phyloP scores from a whole-genome alignment of 441 rosid species.

The Viola pubescens region DNA sequence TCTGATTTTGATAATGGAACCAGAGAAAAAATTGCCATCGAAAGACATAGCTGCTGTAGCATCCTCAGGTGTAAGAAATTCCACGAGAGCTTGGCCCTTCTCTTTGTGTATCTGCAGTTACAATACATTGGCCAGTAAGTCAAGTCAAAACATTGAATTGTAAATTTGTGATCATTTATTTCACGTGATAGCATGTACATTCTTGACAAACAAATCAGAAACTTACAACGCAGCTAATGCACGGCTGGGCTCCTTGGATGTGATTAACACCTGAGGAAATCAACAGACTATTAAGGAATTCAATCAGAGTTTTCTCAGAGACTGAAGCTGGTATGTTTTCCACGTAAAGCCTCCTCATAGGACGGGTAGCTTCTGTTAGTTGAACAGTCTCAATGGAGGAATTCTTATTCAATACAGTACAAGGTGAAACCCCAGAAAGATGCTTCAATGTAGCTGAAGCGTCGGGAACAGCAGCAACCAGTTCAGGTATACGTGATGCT shows the following conservation, averaged over 20 bases:
- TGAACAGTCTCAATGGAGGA: conserved; percentile 56
- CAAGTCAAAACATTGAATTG: conserved; percentile 5
- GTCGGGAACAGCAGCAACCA: conserved; percentile 30
- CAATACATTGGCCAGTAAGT: conserved; percentile 10
- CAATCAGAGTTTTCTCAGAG: conserved; percentile 71
- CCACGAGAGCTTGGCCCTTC: conserved; percentile 76
- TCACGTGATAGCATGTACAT: conserved; percentile 9
- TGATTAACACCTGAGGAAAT: conserved; percentile 59
- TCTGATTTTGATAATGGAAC: conserved; percentile 60
- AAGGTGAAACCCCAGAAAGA: conserved; percentile 29
- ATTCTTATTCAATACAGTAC: conserved; percentile 30
- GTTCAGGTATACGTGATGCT: conserved; percentile 33
- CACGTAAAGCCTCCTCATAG: conserved; percentile 75
- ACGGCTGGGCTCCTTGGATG: conserved; percentile 62
- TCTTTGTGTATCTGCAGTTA: conserved; percentile 67
- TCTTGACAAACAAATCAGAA: conserved; percentile 19
- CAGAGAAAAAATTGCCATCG: conserved; percentile 58
- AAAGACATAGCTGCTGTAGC: conserved; percentile 82
- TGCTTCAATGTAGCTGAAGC: conserved; percentile 36
- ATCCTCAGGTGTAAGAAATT: conserved; percentile 92
- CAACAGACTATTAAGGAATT: conserved; percentile 53
- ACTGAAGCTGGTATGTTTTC: conserved; percentile 73
- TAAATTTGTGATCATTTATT: neutral
- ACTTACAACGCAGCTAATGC: conserved; percentile 89
- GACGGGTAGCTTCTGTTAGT: conserved; percentile 76